These are phyloP conservation scores for Ichthyophthirius multifiliis DNA, from an alignment of 169 alveolate species.

Conservation along the genomic window DNA sequence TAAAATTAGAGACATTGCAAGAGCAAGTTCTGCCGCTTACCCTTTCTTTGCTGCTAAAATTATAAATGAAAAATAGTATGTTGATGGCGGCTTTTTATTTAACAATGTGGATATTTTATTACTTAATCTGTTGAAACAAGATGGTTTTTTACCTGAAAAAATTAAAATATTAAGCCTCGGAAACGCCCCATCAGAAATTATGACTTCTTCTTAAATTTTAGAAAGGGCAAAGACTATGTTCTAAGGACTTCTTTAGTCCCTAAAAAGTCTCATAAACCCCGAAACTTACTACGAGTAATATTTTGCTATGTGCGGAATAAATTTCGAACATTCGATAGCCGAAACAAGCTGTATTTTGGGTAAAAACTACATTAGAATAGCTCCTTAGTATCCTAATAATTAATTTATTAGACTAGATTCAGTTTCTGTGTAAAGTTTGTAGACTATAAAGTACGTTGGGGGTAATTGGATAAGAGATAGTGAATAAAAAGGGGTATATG, in stretches of 20 bases:
- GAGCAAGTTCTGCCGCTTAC: conserved; percentile 5
- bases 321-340: background rate
- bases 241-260: background rate
- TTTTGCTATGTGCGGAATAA: background rate
- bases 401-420: background rate
- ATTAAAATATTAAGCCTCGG: background rate
- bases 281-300: background rate
- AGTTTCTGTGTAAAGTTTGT: background rate
- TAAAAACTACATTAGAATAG: background rate
- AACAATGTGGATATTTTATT: background rate
- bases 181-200: background rate
- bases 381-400: background rate
- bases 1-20: background rate
- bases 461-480: background rate
- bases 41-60: background rate
- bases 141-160: no score
- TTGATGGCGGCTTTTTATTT: background rate
- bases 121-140: background rate
- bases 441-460: background rate
- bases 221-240: background rate
- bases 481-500: background rate
- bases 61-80: background rate
- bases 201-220: background rate
- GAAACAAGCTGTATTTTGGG: background rate
- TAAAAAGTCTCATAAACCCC: background rate